phyloP scores from a whole-genome alignment of 192 early-diverging fungal species.

The Spinellus fusiger region DNA sequence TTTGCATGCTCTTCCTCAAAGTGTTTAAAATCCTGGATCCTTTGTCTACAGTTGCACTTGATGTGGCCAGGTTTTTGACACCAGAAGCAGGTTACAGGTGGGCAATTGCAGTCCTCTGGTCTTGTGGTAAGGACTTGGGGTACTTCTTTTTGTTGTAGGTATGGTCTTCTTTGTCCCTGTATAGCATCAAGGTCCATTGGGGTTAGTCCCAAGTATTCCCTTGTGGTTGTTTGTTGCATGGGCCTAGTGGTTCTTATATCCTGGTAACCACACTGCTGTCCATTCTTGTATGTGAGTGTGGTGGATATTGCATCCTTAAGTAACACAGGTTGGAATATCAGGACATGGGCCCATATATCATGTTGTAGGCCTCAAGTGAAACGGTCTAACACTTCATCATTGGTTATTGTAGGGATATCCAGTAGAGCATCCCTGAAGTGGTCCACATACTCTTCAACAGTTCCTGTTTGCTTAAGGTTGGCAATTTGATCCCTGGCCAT shows the following conservation, averaged over 20 bases:
- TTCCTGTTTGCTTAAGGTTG: neutral
- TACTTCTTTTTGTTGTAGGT: no score
- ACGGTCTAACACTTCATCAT: neutral
- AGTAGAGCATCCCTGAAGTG: neutral
- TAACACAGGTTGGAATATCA: neutral
- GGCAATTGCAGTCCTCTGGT: neutral
- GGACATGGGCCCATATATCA: neutral
- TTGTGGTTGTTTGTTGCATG: no score
- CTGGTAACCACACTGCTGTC: neutral
- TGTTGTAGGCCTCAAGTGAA: neutral
- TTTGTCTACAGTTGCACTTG: neutral
- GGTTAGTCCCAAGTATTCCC: neutral
- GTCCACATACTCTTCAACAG: neutral
- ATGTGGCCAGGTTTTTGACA: slow-evolving; percentile 1
- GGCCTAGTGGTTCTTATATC: no score
- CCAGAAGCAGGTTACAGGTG: neutral
- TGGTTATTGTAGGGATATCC: neutral
- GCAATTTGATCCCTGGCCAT: neutral
- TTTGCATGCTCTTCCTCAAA: neutral
- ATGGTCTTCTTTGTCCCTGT: no score
- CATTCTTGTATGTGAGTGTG: neutral
- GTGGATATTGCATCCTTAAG: neutral
- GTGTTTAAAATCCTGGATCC: neutral
- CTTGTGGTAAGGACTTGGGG: neutral
- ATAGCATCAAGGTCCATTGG: neutral